These are phyloP conservation scores for Chlorociboria aeruginascens DNA, from an alignment of 495 filamentous ascomycete species.

Conservation along the genomic window DNA sequence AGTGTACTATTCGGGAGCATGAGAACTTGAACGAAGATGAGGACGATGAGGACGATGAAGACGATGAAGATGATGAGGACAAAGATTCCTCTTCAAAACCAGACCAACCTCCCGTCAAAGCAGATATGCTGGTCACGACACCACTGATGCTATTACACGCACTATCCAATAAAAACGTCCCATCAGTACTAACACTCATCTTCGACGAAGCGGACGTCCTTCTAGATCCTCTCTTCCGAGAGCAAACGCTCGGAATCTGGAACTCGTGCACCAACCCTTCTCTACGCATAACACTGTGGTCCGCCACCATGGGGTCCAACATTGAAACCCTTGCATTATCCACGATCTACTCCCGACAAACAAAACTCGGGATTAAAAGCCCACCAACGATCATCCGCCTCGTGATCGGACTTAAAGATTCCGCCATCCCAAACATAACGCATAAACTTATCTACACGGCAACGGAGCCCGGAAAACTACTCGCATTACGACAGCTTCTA, in stretches of 20 bases:
- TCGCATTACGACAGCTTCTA: conserved; percentile 85
- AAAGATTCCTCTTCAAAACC: conserved; percentile 24
- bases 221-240: conserved; percentile 77
- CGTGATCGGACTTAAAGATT: conserved; percentile 90
- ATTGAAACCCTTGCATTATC: conserved; percentile 65
- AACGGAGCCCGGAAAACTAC: conserved; percentile 84
- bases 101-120: conserved; percentile 42
- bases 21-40: conserved; percentile 30
- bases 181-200: conserved; percentile 57
- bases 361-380: conserved; percentile 20
- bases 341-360: conserved; percentile 41
- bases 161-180: conserved; percentile 45
- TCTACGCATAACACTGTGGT: conserved; percentile 75
- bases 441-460: conserved; percentile 87
- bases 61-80: conserved; percentile 26
- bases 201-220: conserved; percentile 94
- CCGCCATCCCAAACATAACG: conserved; percentile 78
- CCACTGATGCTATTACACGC: conserved; percentile 69
- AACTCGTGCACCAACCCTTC: conserved; percentile 51
- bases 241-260: conserved; percentile 87
- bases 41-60: conserved; percentile 25
- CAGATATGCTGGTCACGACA: conserved; percentile 82
- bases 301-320: conserved; percentile 90
- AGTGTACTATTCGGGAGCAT: conserved; percentile 17
- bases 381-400: conserved; percentile 59